Base-by-base conservation (phyloP, 768 basidiomycete genomes). In the Collybiopsis confluens region DNA sequence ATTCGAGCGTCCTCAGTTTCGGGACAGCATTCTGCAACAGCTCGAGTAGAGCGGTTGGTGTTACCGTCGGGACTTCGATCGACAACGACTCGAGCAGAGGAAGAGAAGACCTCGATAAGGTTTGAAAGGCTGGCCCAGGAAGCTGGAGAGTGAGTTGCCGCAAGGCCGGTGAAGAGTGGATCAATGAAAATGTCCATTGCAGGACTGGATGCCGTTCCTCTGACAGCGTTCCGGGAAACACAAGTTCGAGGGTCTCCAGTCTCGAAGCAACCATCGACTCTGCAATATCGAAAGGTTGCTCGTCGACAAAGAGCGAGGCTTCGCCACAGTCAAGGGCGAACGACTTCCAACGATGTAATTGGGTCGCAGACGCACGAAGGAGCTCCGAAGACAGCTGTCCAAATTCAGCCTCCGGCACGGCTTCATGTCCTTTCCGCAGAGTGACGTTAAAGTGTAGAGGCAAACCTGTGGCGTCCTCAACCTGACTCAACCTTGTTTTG, bases 311-410 rank as follows among this genome's bases (percentile, higher is more conserved):
- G 15, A 21, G 24, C 18, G 33, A 36, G 5, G 23, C 35, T 18
- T 48, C 47, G 30, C 37, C 47, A 24, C n/a, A 48, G 16, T 18
- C 20, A 38, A 48, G 47, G 13, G 33, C 9, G 10, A 48, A 48
- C 23, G 47, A 36, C 21, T 37, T 35, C 47, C 47, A 48, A 24
- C 47, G 47, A 36, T 48, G 36, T 16, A 48, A 15, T 37, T 48
- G 36, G 8, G 33, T 35, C 8, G 37, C 23, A 6, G 47, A 35
- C 11, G 35, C 47, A n/a, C 37, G 8, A 2, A 48, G 30, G 10
- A 48, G 30, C 5, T 48, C 47, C 30, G 15, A 24, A 37, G 47
- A 48, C 16, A 48, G 11, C 16, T 26, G 47, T 24, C 35, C 30
- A 35, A 48, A 36, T 11, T 36, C 23, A 0, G 20, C 36, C 13